These are phyloP conservation scores for Yarrowia keelungensis DNA, from an alignment of 805 yeast genomes.

Conservation along the genomic window DNA sequence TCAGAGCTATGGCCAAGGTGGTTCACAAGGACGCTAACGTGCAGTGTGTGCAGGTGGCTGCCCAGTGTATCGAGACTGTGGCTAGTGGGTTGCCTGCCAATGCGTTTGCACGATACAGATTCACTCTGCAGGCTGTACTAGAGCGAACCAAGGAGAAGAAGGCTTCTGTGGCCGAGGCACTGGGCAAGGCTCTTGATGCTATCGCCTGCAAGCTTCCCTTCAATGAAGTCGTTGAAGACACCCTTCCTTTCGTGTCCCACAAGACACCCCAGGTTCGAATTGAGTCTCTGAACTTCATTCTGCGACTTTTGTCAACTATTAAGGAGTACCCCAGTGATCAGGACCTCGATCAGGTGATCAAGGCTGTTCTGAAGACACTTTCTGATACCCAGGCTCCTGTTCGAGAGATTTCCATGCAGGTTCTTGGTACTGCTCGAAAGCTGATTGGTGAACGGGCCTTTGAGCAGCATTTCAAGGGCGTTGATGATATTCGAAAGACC, in stretches of 20 bases:
- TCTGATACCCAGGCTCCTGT: constrained; percentile 85
- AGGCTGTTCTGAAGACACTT: constrained; percentile 65
- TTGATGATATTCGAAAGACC: constrained; percentile 76
- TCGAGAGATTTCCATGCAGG: constrained; percentile 76
- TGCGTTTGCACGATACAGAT: constrained; percentile 62
- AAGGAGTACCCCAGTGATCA: constrained; percentile 56
- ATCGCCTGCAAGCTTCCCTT: constrained; percentile 52
- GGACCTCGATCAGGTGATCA: constrained; percentile 66
- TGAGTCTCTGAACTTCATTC: constrained; percentile 70
- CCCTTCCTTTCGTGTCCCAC: constrained; percentile 66
- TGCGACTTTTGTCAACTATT: constrained; percentile 65
- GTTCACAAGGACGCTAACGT: constrained; percentile 83
- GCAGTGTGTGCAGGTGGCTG: constrained; percentile 81
- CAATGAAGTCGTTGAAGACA: constrained; percentile 64
- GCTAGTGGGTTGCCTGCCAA: constrained; percentile 67
- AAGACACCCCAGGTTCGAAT: constrained; percentile 84
- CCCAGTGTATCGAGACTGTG: constrained; percentile 65
- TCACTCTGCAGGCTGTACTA: constrained; percentile 66
- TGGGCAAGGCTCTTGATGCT: constrained; percentile 70
- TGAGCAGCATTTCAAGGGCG: constrained; percentile 63
- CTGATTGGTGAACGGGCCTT: constrained; percentile 78
- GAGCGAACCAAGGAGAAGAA: constrained; percentile 92
- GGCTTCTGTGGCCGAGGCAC: constrained; percentile 72
- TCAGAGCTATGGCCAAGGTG: constrained; percentile 69
- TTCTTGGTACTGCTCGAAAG: constrained; percentile 82